phyloP scores from a whole-genome alignment of 108 stramenopile genomes.

The Chaetoceros muelleri region DNA sequence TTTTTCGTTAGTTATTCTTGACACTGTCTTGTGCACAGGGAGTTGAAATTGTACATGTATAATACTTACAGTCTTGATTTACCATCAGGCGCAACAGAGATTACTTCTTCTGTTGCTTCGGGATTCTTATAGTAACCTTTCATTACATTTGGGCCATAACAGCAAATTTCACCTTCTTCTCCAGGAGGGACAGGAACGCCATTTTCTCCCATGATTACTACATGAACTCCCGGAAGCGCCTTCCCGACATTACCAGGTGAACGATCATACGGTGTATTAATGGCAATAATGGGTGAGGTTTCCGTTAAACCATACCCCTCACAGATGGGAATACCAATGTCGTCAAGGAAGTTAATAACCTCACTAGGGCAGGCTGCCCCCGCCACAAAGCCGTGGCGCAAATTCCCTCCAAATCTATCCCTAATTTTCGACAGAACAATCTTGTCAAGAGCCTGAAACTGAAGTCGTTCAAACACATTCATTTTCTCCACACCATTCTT shows the following conservation, averaged over 20 bases:
- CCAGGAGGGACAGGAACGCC: slow-evolving; percentile 53
- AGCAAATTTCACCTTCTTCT: slow-evolving; percentile 85
- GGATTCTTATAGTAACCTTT: slow-evolving; percentile 87
- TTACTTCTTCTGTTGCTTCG: slow-evolving; percentile 87
- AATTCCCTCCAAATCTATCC: slow-evolving; percentile 78
- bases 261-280: slow-evolving; percentile 59
- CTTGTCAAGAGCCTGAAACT: slow-evolving; percentile 52
- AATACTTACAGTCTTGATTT: slow-evolving; percentile 61
- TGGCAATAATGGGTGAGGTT: slow-evolving; percentile 77
- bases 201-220: slow-evolving; percentile 56
- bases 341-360: slow-evolving; percentile 69
- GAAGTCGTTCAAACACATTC: slow-evolving; percentile 1
- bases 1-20: neutral
- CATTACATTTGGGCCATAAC: slow-evolving; percentile 90
- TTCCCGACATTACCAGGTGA: slow-evolving; percentile 66
- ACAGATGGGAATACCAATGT: slow-evolving; percentile 77
- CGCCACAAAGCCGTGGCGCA: slow-evolving; percentile 68
- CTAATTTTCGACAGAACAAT: slow-evolving; percentile 84
- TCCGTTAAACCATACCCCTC: slow-evolving; percentile 94
- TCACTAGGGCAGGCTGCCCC: slow-evolving; percentile 84
- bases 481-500: slow-evolving; percentile 31
- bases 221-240: slow-evolving; percentile 60
- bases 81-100: slow-evolving; percentile 75
- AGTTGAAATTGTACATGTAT: slow-evolving; percentile 1
- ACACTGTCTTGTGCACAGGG: neutral